Base-by-base conservation (phyloP, 371 early-diverging fungal species). In the Rhizopus arrhizus region DNA sequence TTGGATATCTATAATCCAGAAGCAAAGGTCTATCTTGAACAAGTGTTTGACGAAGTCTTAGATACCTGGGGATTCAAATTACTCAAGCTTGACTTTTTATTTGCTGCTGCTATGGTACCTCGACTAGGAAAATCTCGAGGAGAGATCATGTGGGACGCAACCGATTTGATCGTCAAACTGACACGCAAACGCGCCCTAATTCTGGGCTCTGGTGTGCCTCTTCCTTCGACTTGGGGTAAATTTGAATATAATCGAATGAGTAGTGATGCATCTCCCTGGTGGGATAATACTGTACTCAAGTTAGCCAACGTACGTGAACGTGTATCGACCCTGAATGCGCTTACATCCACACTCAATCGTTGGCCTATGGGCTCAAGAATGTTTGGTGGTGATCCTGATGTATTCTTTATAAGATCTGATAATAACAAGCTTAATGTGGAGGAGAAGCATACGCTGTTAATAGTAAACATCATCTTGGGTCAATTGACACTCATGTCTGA, bases 321-420 rank as follows among this genome's bases (percentile, higher is more conserved):
- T 34, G 81, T 85, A 0, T 79, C 86, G 1, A 81, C 81, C 6
- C 64, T 66, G 36, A 85, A 84, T 63, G 83, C 86, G 0, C 38
- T 85, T 33, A 69, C 72, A 0, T 83, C 83, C 6, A 82, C 84
- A 0, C 53, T 85, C 15, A 61, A 65, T 16, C 77, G 86, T 0
- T 85, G 84, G 84, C 66, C 74, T 13, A 66, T 85, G 68, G 73
- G 73, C 0, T 77, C 74, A 10, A 76, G 81, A n/a, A 72, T 83
- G 65, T 82, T 83, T 72, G 86, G 86, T 16, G 84, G 82, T 56
- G 86, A 85, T 41, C 84, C 86, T 0, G 86, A 85, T 36, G 86
- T 85, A 32, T 79, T 77, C 65, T 80, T 83, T 45, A 43, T 83
- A 16, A 71, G 86, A 0, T 72, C 78, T 4, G 68, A 73, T 58